These are phyloP conservation scores for Pestalotiopsis sp. DNA, from an alignment of 2,329 filamentous ascomycete species.

Conservation along the genomic window DNA sequence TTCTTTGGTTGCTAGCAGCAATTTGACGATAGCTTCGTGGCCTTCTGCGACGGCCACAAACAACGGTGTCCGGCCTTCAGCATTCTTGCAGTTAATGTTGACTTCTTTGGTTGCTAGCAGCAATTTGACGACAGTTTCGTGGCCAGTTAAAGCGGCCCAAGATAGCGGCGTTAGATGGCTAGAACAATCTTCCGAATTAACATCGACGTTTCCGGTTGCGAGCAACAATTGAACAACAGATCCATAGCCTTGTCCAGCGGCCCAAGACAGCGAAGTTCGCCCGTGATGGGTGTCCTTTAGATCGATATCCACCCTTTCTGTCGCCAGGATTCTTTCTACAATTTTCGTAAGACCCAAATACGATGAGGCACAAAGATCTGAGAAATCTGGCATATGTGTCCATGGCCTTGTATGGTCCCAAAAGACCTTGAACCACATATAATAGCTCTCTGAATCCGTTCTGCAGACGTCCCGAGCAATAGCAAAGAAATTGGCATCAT, in stretches of 20 bases:
- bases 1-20: too few relatives aligned
- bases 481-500: neutral
- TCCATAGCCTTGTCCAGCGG: neutral
- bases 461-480: neutral
- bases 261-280: neutral
- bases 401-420: fast-evolving
- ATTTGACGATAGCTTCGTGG: neutral
- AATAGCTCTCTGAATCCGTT: neutral
- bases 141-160: neutral
- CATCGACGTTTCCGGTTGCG: neutral
- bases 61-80: too few relatives aligned
- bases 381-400: too few relatives aligned
- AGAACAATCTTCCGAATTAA: neutral
- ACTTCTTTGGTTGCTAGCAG: neutral
- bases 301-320: neutral
- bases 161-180: neutral
- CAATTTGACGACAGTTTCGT: neutral
- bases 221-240: neutral
- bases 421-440: neutral
- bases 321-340: neutral
- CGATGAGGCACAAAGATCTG: neutral
- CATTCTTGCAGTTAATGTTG: neutral
- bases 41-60: neutral
- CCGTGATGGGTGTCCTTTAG: neutral
- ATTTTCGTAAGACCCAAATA: neutral